These are phyloP conservation scores for Metschnikowia amazonensis DNA, from an alignment of 805 yeast species.

Conservation along the genomic window DNA sequence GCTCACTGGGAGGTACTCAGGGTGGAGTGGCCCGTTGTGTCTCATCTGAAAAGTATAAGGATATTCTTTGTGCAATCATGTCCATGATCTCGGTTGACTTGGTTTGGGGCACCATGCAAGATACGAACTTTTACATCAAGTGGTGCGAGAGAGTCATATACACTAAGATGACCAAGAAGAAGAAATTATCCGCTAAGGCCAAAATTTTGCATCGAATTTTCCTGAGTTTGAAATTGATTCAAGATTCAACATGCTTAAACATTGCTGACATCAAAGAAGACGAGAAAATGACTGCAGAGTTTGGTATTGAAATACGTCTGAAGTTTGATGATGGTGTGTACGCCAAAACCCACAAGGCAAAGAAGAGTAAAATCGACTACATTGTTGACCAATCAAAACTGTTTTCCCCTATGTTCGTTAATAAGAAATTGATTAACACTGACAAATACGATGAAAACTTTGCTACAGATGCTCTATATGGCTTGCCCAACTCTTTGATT, in stretches of 20 bases:
- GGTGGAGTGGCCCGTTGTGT: conserved; percentile 44
- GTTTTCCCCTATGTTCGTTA: conserved; percentile 38
- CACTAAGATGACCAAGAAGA: conserved; percentile 60
- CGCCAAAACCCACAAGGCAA: conserved; percentile 6
- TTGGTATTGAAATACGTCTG: conserved; percentile 29
- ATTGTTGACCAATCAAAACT: conserved; percentile 18
- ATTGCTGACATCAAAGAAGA: conserved; percentile 35
- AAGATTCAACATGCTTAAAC: conserved; percentile 63
- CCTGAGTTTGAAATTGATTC: conserved; percentile 68
- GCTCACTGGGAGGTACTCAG: conserved; percentile 33
- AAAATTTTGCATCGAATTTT: conserved; percentile 72
- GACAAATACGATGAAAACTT: conserved; percentile 54
- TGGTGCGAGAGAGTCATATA: conserved; percentile 75
- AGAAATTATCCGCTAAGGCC: conserved; percentile 71
- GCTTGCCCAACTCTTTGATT: conserved; percentile 78
- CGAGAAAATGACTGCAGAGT: conserved; percentile 23
- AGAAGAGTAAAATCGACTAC: conserved; percentile 17
- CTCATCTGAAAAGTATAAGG: conserved; percentile 68
- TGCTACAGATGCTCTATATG: conserved; percentile 78
- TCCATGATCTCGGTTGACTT: conserved; percentile 87
- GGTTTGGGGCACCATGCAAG: conserved; percentile 89
- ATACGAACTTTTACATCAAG: conserved; percentile 68
- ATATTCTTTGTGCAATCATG: conserved; percentile 74
- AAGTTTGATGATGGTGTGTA: conserved; percentile 15
- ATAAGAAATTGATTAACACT: conserved; percentile 41